Conservation (phyloP, 306 rosid genomes). For the Medicago ruthenica region DNA sequence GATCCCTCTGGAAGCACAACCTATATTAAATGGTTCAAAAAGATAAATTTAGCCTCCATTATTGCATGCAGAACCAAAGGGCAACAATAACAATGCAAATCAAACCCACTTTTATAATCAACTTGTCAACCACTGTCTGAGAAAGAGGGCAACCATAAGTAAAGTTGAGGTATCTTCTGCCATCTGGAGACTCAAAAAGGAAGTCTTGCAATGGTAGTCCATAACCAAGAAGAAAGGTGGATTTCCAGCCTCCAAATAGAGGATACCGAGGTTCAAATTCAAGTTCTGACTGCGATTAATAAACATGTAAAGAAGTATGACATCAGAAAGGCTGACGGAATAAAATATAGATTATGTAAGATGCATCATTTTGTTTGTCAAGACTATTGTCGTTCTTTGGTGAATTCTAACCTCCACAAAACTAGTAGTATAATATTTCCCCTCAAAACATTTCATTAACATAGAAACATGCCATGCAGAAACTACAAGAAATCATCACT, state of each 20-base stretch:
- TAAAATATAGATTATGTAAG: constrained; percentile 23
- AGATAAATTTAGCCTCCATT: constrained; percentile 34
- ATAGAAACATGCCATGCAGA: constrained; percentile 28
- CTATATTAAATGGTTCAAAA: constrained; percentile 52
- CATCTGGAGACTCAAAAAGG: constrained; percentile 91
- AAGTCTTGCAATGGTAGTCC: constrained; percentile 94
- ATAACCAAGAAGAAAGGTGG: constrained; percentile 88
- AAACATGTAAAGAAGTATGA: constrained; percentile 35
- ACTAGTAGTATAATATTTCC: constrained; percentile 14
- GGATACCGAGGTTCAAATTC: constrained; percentile 97
- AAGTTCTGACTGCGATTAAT: constrained; percentile 84
- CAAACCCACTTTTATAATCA: constrained; percentile 75
- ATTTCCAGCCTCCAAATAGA: constrained; percentile 97
- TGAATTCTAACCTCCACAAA: constrained; percentile 20
- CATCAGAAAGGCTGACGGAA: neutral
- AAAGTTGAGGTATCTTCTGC: constrained; percentile 90
- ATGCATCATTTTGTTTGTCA: constrained; percentile 14
- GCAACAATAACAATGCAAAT: constrained; percentile 42
- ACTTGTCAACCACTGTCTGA: constrained; percentile 82
- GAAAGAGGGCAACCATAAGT: constrained; percentile 91
- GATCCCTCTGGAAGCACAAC: constrained; percentile 97
- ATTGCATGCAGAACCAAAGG: constrained; percentile 18
- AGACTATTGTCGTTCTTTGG: constrained; percentile 10
- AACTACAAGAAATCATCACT: constrained; percentile 19
- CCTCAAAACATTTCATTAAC: constrained; percentile 23